A percentile compares a stretch with the other conserved stretches of the same genome.
phyloP scores from a whole-genome alignment of 148 eudicot species.

The Diospyros kaki region DNA sequence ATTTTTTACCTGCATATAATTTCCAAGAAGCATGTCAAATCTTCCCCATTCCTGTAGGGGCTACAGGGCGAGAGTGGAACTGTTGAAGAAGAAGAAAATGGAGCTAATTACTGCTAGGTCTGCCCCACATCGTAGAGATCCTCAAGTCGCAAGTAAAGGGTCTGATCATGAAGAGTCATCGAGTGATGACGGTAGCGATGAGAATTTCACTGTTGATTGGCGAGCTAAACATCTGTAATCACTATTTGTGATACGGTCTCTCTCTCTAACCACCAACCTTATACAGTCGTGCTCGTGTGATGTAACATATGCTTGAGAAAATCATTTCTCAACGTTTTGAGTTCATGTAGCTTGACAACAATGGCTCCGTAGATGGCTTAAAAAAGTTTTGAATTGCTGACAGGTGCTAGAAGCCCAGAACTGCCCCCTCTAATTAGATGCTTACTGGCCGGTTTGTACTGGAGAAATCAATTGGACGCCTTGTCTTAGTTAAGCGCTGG shows the following conservation, averaged over 20 bases:
- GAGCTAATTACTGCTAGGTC: slow-evolving; percentile 61
- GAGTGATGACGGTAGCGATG: slow-evolving; percentile 71
- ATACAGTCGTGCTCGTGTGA: too few species aligned
- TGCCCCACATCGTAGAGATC: slow-evolving; percentile 25
- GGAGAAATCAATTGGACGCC: too few species aligned
- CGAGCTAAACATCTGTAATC: slow-evolving; percentile 74
- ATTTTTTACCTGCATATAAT: neutral
- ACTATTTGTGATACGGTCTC: neutral
- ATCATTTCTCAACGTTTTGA: too few species aligned
- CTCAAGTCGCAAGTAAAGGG: slow-evolving; percentile 33
- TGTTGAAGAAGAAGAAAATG: slow-evolving; percentile 67
- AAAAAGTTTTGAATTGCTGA: too few species aligned
- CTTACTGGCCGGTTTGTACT: too few species aligned
- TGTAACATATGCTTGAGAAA: too few species aligned
- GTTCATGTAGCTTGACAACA: too few species aligned
- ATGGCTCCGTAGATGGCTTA: too few species aligned
- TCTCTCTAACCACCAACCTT: neutral
- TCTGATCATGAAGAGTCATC: slow-evolving; percentile 58
- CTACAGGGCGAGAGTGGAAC: slow-evolving; percentile 62
- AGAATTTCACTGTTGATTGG: slow-evolving; percentile 76
- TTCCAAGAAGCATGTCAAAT: neutral
- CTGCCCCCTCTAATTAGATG: too few species aligned
- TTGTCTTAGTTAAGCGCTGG: too few species aligned
- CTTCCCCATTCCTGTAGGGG: slow-evolving; percentile 32
- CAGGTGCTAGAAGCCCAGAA: too few species aligned